Base-by-base conservation (phyloP, 352 stramenopile genomes). In the Phytophthora megakarya region DNA sequence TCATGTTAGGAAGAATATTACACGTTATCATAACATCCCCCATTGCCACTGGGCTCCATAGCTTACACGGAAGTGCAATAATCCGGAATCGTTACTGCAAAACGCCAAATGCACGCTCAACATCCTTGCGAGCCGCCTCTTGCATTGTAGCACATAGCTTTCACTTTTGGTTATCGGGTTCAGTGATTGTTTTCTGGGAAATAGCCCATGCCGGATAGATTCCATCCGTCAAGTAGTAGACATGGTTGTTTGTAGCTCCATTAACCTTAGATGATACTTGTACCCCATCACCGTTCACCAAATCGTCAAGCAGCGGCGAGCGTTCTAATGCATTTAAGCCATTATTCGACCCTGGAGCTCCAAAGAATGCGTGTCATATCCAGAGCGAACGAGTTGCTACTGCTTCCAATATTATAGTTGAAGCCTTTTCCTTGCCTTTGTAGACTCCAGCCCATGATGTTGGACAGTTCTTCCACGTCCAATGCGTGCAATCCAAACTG, bases 401-500 rank as follows among this genome's bases (percentile, higher is more conserved):
- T 18, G 45, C 56, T n/a, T 64, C 56, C 19, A 64, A n/a, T 5
- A 64, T 28, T 3, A 64, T 44, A 1, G 46, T 64, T 12, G 46
- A 30, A 2, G 21, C 23, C 4, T 23, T 18, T 13, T 51, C 45
- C 10, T 45, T 64, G 0, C 37, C 45, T 11, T 5, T 43, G 12
- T 57, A 46, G 3, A 50, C 25, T 5, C 56, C 46, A 10, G 46
- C 46, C 56, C 38, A 65, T 10, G 56, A n/a, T 3, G 26, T 57
- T 12, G 46, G 56, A 11, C 38, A 52, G 5, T 47, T 65, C 19
- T 63, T 47, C 38, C 56, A 57, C 0, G 5, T 13, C 28, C 56
- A 52, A 15, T 57, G 46, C 56, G 57, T 58, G 26, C 46, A 57
- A 12, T 65, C 46, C 1, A 65, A 18, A 19, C 56, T 65, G 13